A percentile compares a stretch with the other conserved stretches of the same genome.
These are phyloP conservation scores for Ophiognomonia clavigignenti-juglandacearum DNA, from an alignment of 2,329 filamentous ascomycete species.

Conservation along the genomic window DNA sequence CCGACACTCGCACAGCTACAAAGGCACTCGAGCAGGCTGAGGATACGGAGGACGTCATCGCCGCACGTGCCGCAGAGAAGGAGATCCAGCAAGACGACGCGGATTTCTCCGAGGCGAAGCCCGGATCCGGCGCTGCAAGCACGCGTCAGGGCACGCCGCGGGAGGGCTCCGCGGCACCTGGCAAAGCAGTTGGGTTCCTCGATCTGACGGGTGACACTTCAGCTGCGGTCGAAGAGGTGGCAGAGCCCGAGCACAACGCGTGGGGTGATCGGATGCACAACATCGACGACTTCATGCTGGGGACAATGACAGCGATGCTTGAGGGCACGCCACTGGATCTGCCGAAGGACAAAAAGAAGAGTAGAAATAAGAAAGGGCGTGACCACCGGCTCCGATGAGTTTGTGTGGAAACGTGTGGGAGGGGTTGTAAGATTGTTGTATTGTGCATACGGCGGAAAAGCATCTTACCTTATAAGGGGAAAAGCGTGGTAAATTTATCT, in stretches of 20 bases:
- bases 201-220: constrained; percentile 31
- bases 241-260: constrained; percentile 50
- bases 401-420: too few species aligned
- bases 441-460: background rate
- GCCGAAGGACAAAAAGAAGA: constrained; percentile 59
- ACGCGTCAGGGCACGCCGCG: constrained; percentile 47
- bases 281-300: constrained; percentile 73
- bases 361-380: constrained; percentile 52
- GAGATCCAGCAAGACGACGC: constrained; percentile 83
- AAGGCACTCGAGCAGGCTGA: constrained; percentile 84
- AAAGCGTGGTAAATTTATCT: too few species aligned
- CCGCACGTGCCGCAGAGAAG: constrained; percentile 81
- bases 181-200: constrained; percentile 27
- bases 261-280: constrained; percentile 54
- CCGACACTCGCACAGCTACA: constrained; percentile 57
- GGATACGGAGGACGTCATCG: constrained; percentile 85
- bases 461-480: too few species aligned
- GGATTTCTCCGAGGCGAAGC: constrained; percentile 68
- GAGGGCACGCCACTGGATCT: constrained; percentile 56
- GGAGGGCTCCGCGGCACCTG: constrained; percentile 30
- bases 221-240: constrained; percentile 26
- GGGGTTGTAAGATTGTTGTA: background rate
- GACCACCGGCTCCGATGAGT: constrained; percentile 47
- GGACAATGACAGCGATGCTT: constrained; percentile 59
- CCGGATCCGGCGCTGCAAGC: constrained; percentile 46